phyloP scores from a whole-genome alignment of 768 basidiomycete species.

The Collybia mongolica region DNA sequence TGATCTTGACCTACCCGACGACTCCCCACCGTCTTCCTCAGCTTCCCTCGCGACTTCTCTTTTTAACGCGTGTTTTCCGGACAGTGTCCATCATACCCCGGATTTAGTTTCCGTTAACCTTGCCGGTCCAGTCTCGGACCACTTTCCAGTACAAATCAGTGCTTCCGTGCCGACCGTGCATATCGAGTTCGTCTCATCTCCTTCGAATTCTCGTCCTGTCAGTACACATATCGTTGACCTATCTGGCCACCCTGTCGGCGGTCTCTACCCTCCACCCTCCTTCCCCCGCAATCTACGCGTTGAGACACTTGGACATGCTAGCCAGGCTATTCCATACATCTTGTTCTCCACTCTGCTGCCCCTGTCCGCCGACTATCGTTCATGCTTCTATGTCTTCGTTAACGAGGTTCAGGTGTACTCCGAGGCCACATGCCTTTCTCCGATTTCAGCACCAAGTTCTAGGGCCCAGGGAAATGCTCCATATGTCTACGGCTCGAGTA shows the following conservation, averaged over 20 bases:
- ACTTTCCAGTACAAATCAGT: neutral
- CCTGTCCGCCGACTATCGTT: conserved; percentile 16
- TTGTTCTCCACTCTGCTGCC: conserved; percentile 15
- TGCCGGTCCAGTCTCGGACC: neutral
- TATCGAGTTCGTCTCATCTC: conserved; percentile 20
- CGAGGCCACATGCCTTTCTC: conserved; percentile 19
- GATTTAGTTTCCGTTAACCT: neutral
- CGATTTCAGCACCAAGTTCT: conserved; percentile 1
- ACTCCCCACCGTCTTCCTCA: conserved; percentile 5
- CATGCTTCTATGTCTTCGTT: conserved; percentile 21
- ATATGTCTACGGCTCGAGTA: conserved; percentile 11
- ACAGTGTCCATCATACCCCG: too few species aligned
- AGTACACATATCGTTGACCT: neutral
- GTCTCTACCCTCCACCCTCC: neutral
- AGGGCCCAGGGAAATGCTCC: neutral
- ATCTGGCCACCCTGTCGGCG: too few species aligned
- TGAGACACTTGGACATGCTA: conserved; percentile 13
- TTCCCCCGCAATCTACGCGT: conserved; percentile 7
- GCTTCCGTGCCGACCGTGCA: conserved; percentile 1
- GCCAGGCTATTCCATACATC: conserved; percentile 14
- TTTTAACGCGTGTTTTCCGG: too few species aligned
- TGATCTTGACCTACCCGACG: neutral
- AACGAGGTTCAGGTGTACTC: conserved; percentile 19
- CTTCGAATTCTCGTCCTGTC: neutral
- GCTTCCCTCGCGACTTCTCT: neutral